Percentiles rank a stretch among this genome's conserved stretches.
phyloP scores from a whole-genome alignment of 257 asterid species.

The Thymus quinquecostatus region DNA sequence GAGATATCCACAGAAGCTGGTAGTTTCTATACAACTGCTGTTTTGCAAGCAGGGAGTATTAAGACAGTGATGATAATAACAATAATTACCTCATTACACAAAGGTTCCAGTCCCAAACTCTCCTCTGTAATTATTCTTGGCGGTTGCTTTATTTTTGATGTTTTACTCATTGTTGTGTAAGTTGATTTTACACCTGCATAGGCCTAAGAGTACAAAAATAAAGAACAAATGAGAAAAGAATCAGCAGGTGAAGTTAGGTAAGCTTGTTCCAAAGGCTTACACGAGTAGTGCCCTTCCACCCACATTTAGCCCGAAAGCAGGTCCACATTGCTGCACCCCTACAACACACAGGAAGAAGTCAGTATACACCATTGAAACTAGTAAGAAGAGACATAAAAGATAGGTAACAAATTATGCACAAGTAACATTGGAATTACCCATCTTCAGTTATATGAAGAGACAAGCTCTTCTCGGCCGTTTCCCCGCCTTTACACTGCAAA shows the following conservation, averaged over 20 bases:
- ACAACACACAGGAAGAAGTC: constrained; percentile 38
- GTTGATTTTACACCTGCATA: constrained; percentile 60
- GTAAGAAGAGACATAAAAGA: constrained; percentile 10
- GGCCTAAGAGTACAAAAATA: constrained; percentile 52
- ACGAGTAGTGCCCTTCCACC: constrained; percentile 77
- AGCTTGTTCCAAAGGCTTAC: constrained; percentile 47
- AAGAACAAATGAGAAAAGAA: constrained; percentile 22
- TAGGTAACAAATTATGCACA: not conserved
- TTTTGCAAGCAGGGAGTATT: not conserved
- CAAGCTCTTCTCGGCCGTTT: constrained; percentile 68
- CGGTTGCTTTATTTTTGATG: constrained; percentile 47
- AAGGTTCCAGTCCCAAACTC: constrained; percentile 67
- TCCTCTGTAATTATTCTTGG: constrained; percentile 51
- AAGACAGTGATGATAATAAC: not conserved
- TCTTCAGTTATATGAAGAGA: constrained; percentile 58
- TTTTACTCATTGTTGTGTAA: constrained; percentile 43
- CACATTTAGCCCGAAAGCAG: constrained; percentile 90
- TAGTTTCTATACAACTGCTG: not conserved
- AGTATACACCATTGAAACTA: constrained; percentile 23
- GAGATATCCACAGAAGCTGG: not conserved
- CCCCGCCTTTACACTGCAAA: constrained; percentile 86
- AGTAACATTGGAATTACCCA: constrained; percentile 56
- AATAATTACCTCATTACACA: constrained; percentile 59
- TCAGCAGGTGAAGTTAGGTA: not conserved
- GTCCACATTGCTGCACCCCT: constrained; percentile 79